Percentiles rank a stretch among this genome's conserved stretches.
These are phyloP conservation scores for Byssothecium circinans DNA, from an alignment of 2,329 filamentous ascomycete genomes.

Conservation along the genomic window DNA sequence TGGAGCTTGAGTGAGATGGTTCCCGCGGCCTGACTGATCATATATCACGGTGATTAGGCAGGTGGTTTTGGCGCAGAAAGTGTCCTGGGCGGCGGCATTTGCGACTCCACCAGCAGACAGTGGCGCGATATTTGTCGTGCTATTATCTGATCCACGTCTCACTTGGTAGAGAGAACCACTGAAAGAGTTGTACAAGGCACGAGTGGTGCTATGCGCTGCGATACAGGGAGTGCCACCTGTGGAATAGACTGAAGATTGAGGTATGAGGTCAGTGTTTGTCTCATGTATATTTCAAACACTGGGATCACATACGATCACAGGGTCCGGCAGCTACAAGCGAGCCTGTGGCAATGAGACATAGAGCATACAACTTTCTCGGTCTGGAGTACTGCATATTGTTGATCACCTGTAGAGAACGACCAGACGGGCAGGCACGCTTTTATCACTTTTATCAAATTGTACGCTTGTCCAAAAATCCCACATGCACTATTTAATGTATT, in stretches of 20 bases:
- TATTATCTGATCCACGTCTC: constrained; percentile 56
- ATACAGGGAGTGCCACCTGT: constrained; percentile 63
- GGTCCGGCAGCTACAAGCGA: constrained; percentile 55
- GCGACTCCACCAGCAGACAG: constrained; percentile 63
- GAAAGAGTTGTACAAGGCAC: constrained; percentile 60
- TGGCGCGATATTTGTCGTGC: constrained; percentile 54
- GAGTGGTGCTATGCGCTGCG: constrained; percentile 66
- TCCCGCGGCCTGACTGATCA: constrained; percentile 64
- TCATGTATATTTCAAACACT: not conserved
- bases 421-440: not conserved
- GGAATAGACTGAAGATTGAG: constrained; percentile 50
- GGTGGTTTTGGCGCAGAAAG: constrained; percentile 62
- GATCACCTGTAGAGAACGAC: not conserved
- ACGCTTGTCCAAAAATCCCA: not conserved
- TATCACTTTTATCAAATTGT: not conserved
- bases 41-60: constrained; percentile 67
- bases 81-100: constrained; percentile 62
- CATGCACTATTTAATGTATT: not conserved
- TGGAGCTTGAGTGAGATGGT: constrained; percentile 65
- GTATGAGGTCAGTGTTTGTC: not conserved
- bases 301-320: constrained; percentile 49
- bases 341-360: constrained; percentile 14
- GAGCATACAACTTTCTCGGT: constrained; percentile 6
- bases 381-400: constrained; percentile 1
- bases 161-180: constrained; percentile 62